phyloP scores from a whole-genome alignment of 2,329 filamentous ascomycete genomes.

The Diplodia scrobiculata region DNA sequence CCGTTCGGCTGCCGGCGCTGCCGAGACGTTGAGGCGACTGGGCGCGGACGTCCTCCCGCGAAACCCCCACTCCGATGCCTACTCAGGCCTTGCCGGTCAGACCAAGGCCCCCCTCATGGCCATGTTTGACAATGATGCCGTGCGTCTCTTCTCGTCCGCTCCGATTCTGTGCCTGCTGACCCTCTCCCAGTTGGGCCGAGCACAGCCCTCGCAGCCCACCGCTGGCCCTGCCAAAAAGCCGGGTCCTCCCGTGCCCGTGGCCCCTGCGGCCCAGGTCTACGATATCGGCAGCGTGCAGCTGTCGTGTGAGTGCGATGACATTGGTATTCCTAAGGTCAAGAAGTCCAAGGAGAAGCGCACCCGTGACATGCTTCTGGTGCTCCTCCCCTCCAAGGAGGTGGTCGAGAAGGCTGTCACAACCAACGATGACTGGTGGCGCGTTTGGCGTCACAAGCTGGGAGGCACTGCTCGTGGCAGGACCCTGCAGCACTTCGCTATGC shows the following conservation, averaged over 20 bases:
- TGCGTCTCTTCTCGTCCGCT: conserved; percentile 10
- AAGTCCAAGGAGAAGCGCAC: conserved; percentile 41
- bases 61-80: conserved; percentile 6
- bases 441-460: conserved; percentile 47
- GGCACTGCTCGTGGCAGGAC: conserved; percentile 47
- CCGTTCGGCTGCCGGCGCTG: conserved; percentile 36
- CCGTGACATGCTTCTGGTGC: conserved; percentile 42
- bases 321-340: conserved; percentile 21
- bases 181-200: conserved; percentile 18
- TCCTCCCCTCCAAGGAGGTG: conserved; percentile 41
- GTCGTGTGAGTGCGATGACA: conserved; percentile 20
- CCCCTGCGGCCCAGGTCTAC: neutral
- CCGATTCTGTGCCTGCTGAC: neutral
- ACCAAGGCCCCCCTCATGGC: conserved; percentile 6
- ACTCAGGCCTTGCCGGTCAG: neutral
- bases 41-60: conserved; percentile 3
- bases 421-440: conserved; percentile 49
- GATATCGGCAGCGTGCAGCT: conserved; percentile 5
- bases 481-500: conserved; percentile 48
- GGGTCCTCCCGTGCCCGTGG: neutral
- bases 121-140: conserved; percentile 29
- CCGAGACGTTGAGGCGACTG: conserved; percentile 34
- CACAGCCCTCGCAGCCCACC: neutral
- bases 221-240: neutral
- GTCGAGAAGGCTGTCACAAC: conserved; percentile 34